Evolutionary conservation across 2,329 filamentous ascomycete genomes (phyloP).

Genomic region (Stagonosporopsis vannaccii): DNA sequence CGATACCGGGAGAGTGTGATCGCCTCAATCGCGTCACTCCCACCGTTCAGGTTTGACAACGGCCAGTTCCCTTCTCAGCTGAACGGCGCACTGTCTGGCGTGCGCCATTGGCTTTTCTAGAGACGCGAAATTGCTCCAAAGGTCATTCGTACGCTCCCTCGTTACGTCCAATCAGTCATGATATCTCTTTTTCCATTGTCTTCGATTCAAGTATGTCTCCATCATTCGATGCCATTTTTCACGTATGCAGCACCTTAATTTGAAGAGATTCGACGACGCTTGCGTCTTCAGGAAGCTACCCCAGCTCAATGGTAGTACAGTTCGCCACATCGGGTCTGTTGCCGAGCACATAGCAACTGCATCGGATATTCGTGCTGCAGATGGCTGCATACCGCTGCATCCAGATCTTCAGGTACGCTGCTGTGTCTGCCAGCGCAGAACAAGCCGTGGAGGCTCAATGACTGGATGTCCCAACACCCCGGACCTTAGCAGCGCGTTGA

Average conservation of each 20-base stretch:
- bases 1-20: slow-evolving; percentile 21
- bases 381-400: slow-evolving; percentile 11
- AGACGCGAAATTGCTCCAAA: neutral
- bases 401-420: slow-evolving; percentile 19
- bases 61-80: slow-evolving; percentile 14
- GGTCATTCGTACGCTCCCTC: neutral
- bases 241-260: neutral
- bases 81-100: slow-evolving; percentile 4
- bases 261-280: neutral
- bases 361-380: slow-evolving; percentile 8
- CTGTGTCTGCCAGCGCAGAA: slow-evolving; percentile 10
- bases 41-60: slow-evolving; percentile 18
- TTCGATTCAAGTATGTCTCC: neutral
- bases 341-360: slow-evolving; percentile 5
- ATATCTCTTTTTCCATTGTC: neutral
- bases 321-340: neutral
- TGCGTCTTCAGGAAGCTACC: neutral
- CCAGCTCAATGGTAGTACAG: slow-evolving; percentile 11
- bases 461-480: slow-evolving; percentile 3
- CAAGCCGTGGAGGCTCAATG: slow-evolving; percentile 4
- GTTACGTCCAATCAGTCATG: neutral
- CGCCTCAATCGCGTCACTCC: slow-evolving; percentile 16
- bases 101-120: neutral
- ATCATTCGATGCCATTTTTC: neutral
- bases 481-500: slow-evolving; percentile 6